phyloP scores from a whole-genome alignment of 495 filamentous ascomycete genomes.

The Chaetomium cochliodes region DNA sequence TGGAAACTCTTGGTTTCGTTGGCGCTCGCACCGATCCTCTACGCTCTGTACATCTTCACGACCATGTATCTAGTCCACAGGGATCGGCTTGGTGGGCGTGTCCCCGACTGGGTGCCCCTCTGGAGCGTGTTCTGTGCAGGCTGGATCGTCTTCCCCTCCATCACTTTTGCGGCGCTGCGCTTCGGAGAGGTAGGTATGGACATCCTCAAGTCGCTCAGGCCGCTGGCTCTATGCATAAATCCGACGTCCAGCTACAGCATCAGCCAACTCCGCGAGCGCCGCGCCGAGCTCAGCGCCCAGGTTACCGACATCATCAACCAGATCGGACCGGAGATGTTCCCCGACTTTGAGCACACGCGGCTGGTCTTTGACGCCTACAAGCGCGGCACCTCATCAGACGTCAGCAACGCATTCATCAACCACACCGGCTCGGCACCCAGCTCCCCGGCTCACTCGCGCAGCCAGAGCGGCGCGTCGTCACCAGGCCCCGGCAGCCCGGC shows the following conservation, averaged over 20 bases:
- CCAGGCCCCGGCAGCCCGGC: conserved; percentile 28
- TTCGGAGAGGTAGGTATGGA: conserved; percentile 99
- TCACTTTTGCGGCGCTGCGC: conserved; percentile 90
- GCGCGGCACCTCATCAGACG: conserved; percentile 25
- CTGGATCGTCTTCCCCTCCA: conserved; percentile 77
- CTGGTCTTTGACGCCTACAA: conserved; percentile 58
- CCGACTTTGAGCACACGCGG: conserved; percentile 84
- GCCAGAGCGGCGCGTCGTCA: conserved; percentile 34
- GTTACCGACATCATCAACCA: conserved; percentile 93
- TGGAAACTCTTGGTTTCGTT: conserved; percentile 96
- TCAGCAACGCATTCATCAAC: conserved; percentile 15
- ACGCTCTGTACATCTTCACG: conserved; percentile 71
- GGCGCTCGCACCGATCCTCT: conserved; percentile 81
- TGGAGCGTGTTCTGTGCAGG: conserved; percentile 70
- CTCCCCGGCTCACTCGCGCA: conserved; percentile 16
- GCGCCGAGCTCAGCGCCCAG: conserved; percentile 71
- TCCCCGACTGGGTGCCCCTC: conserved; percentile 77
- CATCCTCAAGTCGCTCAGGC: conserved; percentile 89
- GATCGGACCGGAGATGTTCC: conserved; percentile 92
- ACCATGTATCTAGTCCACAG: conserved; percentile 76
- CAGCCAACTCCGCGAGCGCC: conserved; percentile 69
- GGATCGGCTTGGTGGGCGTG: conserved; percentile 74
- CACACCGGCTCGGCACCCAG: conserved; percentile 8
- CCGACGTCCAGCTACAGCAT: conserved; percentile 82
- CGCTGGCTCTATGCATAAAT: conserved; percentile 82